Conservation (phyloP, 2,329 filamentous ascomycete genomes). For the Phoma sp. region DNA sequence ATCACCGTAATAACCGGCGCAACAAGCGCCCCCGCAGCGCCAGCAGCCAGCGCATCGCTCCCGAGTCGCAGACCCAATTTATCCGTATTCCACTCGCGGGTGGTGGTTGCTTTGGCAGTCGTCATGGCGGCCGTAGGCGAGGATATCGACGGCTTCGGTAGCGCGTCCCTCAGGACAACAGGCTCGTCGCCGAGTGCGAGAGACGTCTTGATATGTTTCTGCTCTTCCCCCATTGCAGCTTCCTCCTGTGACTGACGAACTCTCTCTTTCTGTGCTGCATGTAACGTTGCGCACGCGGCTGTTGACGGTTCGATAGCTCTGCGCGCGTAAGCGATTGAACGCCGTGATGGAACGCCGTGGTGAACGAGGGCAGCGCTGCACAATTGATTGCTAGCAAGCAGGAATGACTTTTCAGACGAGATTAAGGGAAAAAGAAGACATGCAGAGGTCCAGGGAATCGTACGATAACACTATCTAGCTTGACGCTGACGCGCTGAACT, state of each 20-base stretch:
- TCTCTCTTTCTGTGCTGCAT: conserved; percentile 41
- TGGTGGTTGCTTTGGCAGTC: neutral
- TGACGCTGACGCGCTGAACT: conserved; percentile 7
- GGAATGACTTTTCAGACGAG: too few relatives aligned
- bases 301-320: neutral
- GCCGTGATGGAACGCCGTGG: too few relatives aligned
- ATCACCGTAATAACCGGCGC: conserved; percentile 88
- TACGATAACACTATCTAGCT: conserved; percentile 1
- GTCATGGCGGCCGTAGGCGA: neutral
- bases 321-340: neutral
- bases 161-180: neutral
- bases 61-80: conserved; percentile 72
- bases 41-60: conserved; percentile 73
- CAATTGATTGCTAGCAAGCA: too few relatives aligned
- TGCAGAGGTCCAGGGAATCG: neutral
- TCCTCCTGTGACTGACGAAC: conserved; percentile 38
- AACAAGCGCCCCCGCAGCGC: conserved; percentile 75
- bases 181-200: conserved; percentile 10
- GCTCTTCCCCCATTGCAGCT: conserved; percentile 41
- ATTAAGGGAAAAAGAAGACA: neutral
- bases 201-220: neutral
- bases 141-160: neutral
- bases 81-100: conserved; percentile 73
- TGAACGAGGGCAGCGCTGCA: neutral
- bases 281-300: conserved; percentile 18